These are phyloP conservation scores for Blastomyces parvus DNA, from an alignment of 2,329 filamentous ascomycete genomes.

Conservation along the genomic window DNA sequence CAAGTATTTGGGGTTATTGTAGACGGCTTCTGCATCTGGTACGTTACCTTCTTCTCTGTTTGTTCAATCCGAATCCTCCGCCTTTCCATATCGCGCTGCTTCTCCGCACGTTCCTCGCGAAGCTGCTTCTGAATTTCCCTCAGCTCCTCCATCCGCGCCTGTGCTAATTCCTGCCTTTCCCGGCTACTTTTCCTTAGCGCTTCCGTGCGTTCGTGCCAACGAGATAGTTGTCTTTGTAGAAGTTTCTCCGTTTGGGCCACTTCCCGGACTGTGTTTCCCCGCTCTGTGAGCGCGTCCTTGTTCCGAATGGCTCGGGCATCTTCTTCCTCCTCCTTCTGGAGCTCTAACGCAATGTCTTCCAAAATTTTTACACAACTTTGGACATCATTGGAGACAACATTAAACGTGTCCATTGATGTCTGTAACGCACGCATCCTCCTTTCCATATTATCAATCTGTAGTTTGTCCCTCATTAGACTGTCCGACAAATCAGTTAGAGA, in stretches of 20 bases:
- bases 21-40: neutral
- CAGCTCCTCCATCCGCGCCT: constrained; percentile 83
- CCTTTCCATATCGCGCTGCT: constrained; percentile 85
- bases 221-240: constrained; percentile 70
- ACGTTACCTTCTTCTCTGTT: constrained; percentile 87
- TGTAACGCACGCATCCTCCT: constrained; percentile 80
- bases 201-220: constrained; percentile 80
- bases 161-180: constrained; percentile 70
- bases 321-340: constrained; percentile 87
- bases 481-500: constrained; percentile 73
- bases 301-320: constrained; percentile 69
- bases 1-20: neutral
- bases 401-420: constrained; percentile 83
- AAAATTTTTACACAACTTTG: constrained; percentile 79
- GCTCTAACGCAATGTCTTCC: constrained; percentile 74
- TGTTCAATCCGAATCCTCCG: constrained; percentile 90
- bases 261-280: constrained; percentile 80
- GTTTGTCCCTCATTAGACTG: constrained; percentile 66
- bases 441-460: constrained; percentile 79
- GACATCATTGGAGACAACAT: constrained; percentile 74
- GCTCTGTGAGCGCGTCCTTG: constrained; percentile 75
- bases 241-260: constrained; percentile 81
- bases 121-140: constrained; percentile 68
- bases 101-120: constrained; percentile 74
- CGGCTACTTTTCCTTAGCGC: constrained; percentile 70